Percentiles rank a stretch among this genome's conserved stretches.
Evolutionary conservation across 352 stramenopile species (phyloP).

Genomic region (Globisporangium perplexum): DNA sequence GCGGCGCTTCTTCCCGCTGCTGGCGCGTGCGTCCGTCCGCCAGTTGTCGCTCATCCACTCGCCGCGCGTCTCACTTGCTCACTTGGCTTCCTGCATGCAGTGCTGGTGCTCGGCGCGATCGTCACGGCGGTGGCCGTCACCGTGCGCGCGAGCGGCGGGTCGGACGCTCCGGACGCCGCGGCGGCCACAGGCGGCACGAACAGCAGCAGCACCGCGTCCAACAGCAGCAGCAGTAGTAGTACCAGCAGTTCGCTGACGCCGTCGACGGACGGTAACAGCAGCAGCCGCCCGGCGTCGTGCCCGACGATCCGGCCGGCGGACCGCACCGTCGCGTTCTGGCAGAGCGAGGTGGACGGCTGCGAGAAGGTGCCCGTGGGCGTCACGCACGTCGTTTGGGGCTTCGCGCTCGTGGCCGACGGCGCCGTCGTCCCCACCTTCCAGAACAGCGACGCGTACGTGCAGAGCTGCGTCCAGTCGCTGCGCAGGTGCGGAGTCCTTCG

Average conservation of each 20-base stretch:
- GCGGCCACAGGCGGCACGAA: neutral
- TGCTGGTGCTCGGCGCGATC: slow-evolving; percentile 28
- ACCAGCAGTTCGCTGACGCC: neutral
- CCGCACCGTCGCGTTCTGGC: slow-evolving; percentile 76
- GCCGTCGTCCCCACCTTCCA: slow-evolving; percentile 53
- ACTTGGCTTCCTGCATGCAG: slow-evolving; percentile 1
- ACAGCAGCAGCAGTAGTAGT: slow-evolving; percentile 8
- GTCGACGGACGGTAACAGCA: neutral
- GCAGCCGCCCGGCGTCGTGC: slow-evolving; percentile 14
- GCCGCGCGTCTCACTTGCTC: neutral
- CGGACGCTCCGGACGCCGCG: neutral
- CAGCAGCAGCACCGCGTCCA: slow-evolving; percentile 2
- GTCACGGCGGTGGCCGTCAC: slow-evolving; percentile 35
- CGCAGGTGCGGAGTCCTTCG: slow-evolving; percentile 18
- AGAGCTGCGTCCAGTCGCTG: slow-evolving; percentile 49
- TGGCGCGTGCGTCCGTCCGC: slow-evolving; percentile 3
- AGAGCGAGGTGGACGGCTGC: slow-evolving; percentile 68
- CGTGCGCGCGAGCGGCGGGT: slow-evolving; percentile 17
- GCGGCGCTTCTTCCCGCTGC: slow-evolving; percentile 11
- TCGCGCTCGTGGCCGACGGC: slow-evolving; percentile 55
- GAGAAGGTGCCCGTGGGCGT: slow-evolving; percentile 60
- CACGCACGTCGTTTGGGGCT: slow-evolving; percentile 71
- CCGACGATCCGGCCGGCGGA: slow-evolving; percentile 29
- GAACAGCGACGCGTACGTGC: slow-evolving; percentile 44
- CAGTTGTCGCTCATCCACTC: neutral